phyloP scores from a whole-genome alignment of 352 stramenopile genomes.

The Phytophthora melonis region DNA sequence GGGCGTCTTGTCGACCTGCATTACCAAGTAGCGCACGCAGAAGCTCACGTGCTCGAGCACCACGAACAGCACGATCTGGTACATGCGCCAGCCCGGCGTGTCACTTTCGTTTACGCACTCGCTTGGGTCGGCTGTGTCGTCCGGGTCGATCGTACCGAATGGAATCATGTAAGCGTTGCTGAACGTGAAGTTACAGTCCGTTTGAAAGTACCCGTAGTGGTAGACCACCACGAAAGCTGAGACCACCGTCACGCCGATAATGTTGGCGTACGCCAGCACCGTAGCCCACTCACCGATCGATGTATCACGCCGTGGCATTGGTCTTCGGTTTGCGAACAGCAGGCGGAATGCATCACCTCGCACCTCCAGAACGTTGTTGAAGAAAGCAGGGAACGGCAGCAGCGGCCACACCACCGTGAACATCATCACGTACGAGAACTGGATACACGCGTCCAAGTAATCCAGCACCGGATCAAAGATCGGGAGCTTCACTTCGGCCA shows the following conservation, averaged over 20 bases:
- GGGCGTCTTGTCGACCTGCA: conserved; percentile 82
- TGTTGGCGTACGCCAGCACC: conserved; percentile 87
- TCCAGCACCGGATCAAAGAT: conserved; percentile 88
- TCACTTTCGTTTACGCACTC: conserved; percentile 58
- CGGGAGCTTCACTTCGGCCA: conserved; percentile 84
- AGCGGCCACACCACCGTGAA: conserved; percentile 92
- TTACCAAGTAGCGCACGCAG: conserved; percentile 85
- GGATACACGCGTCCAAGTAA: conserved; percentile 90
- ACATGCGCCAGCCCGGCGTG: conserved; percentile 66
- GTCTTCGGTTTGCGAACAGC: conserved; percentile 79
- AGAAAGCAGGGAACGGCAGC: conserved; percentile 84
- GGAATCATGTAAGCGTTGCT: conserved; percentile 76
- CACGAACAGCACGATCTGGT: conserved; percentile 86
- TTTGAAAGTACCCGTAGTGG: conserved; percentile 85
- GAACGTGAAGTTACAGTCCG: conserved; percentile 81
- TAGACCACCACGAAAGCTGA: conserved; percentile 87
- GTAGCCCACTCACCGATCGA: conserved; percentile 88
- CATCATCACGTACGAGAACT: conserved; percentile 93
- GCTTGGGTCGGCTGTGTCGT: conserved; percentile 40
- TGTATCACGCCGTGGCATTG: conserved; percentile 84
- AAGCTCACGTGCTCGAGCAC: conserved; percentile 85
- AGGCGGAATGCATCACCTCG: conserved; percentile 86
- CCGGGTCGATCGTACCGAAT: conserved; percentile 64
- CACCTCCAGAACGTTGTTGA: conserved; percentile 90
- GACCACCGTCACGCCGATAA: conserved; percentile 86